phyloP scores from a whole-genome alignment of 1,139 yeast genomes.

The Kurtzmaniella quercitrusa region DNA sequence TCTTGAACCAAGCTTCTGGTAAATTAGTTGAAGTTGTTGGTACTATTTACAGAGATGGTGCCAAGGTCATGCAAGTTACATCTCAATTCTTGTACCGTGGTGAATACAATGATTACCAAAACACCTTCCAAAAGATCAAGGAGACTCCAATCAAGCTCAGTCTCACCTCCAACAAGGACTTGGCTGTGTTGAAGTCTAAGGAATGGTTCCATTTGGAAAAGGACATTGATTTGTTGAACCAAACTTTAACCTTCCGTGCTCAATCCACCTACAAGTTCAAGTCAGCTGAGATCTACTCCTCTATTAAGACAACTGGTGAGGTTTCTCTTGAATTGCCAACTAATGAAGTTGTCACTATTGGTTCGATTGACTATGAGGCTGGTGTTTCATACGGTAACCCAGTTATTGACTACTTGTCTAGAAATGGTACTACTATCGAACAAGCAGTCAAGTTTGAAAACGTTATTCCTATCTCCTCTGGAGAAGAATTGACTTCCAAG shows the following conservation, averaged over 20 bases:
- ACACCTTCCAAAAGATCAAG: conserved; percentile 84
- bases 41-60: conserved; percentile 69
- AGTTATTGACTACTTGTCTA: conserved; percentile 84
- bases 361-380: conserved; percentile 84
- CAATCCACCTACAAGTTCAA: conserved; percentile 81
- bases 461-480: conserved; percentile 81
- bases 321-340: conserved; percentile 88
- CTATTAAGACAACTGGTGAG: conserved; percentile 81
- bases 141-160: conserved; percentile 86
- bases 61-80: conserved; percentile 88
- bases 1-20: conserved; percentile 87
- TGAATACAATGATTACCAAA: conserved; percentile 76
- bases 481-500: conserved; percentile 67
- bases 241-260: conserved; percentile 85
- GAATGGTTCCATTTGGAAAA: conserved; percentile 93
- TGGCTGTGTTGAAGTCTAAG: conserved; percentile 89
- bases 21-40: conserved; percentile 96
- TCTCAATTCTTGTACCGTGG: conserved; percentile 98
- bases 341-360: conserved; percentile 85
- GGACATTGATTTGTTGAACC: conserved; percentile 67
- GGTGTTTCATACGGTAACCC: conserved; percentile 97
- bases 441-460: conserved; percentile 90
- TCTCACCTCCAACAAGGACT: conserved; percentile 75
- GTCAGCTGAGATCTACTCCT: conserved; percentile 68
- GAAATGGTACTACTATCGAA: conserved; percentile 92